Percentiles rank a stretch among this genome's conserved stretches.
Evolutionary conservation across 352 stramenopile genomes (phyloP).

Genomic region (Hyaloperonospora brassicae): DNA sequence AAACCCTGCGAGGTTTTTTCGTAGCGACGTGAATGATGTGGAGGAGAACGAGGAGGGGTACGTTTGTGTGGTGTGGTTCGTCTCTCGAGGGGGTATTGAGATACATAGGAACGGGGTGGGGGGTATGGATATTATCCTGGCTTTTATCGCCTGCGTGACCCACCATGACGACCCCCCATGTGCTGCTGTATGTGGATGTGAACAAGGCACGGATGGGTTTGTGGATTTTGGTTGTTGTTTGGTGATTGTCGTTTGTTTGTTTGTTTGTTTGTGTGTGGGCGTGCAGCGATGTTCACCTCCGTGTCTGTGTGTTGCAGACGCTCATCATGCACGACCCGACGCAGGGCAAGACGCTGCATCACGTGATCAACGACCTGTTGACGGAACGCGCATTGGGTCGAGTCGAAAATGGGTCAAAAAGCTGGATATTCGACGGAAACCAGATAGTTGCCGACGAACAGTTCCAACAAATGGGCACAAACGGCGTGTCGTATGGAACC

Average conservation of each 20-base stretch:
- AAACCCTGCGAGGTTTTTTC: no score
- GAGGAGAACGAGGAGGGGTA: not conserved
- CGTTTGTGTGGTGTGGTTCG: not conserved
- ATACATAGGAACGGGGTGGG: no score
- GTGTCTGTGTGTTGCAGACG: slow-evolving; percentile 29
- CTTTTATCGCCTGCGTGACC: not conserved
- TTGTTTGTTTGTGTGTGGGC: not conserved
- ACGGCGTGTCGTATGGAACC: slow-evolving; percentile 43
- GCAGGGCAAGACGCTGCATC: slow-evolving; percentile 60
- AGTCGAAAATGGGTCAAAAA: slow-evolving; percentile 27
- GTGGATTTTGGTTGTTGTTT: not conserved
- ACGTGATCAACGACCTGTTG: slow-evolving; percentile 74
- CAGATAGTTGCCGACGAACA: slow-evolving; percentile 11
- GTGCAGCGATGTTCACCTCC: not conserved
- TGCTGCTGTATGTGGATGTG: slow-evolving; percentile 75
- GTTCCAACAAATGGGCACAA: not conserved
- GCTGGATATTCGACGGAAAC: slow-evolving; percentile 48
- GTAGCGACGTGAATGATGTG: no score
- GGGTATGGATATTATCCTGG: no score
- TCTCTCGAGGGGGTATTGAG: not conserved
- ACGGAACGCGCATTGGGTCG: slow-evolving; percentile 43
- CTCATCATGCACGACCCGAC: slow-evolving; percentile 79
- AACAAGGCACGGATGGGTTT: slow-evolving; percentile 48
- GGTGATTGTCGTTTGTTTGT: not conserved
- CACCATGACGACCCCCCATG: slow-evolving; percentile 19